phyloP scores from a whole-genome alignment of 2,329 filamentous ascomycete species.

The Ceratocystis variospora region DNA sequence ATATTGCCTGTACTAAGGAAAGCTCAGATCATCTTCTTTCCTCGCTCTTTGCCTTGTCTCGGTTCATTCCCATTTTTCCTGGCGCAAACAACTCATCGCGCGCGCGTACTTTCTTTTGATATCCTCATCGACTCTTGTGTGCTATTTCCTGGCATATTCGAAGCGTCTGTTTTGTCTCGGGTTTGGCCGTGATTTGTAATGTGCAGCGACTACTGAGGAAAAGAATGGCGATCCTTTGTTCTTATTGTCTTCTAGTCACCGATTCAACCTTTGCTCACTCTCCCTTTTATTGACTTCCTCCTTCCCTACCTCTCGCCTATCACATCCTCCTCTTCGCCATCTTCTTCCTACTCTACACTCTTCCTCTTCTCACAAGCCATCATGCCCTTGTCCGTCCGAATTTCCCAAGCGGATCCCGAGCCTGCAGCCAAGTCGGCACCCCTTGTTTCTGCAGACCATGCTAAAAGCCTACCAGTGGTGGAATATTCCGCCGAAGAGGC shows the following conservation, averaged over 20 bases:
- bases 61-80: constrained; percentile 6
- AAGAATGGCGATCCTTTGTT: background rate
- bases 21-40: constrained; percentile 10
- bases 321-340: background rate
- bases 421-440: background rate
- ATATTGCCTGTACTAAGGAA: background rate
- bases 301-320: background rate
- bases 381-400: background rate
- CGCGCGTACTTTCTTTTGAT: constrained; percentile 1
- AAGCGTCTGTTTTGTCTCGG: background rate
- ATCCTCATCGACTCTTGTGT: background rate
- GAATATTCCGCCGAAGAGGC: constrained; percentile 39
- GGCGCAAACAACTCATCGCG: background rate
- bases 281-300: background rate
- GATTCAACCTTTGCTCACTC: background rate
- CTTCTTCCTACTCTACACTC: background rate
- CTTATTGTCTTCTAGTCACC: background rate
- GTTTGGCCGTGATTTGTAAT: background rate
- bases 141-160: background rate
- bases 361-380: background rate
- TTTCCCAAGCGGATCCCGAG: background rate
- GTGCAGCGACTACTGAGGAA: background rate
- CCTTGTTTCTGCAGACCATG: background rate
- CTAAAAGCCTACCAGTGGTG: constrained; percentile 7
- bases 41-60: constrained; percentile 8